A percentile compares a stretch with the other conserved stretches of the same genome.
Conservation (phyloP, 2,329 filamentous ascomycete species). For the Chaetomium sp. region DNA sequence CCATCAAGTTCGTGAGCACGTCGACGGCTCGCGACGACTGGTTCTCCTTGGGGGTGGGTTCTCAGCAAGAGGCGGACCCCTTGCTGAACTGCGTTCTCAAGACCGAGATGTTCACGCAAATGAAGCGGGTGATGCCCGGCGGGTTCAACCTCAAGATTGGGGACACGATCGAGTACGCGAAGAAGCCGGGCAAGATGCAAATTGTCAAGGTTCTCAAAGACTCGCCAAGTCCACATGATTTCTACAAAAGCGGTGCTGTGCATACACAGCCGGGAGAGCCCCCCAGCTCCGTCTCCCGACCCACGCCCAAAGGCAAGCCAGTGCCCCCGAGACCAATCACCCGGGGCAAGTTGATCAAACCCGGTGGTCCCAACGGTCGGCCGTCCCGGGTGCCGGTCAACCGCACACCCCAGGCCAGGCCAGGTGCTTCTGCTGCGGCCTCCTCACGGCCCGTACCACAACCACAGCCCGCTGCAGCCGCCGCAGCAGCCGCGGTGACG, state of each 20-base stretch:
- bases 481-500: constrained; percentile 28
- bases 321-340: constrained; percentile 86
- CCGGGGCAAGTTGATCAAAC: constrained; percentile 84
- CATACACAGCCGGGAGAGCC: constrained; percentile 83
- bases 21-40: constrained; percentile 88
- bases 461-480: constrained; percentile 24
- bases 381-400: constrained; percentile 62
- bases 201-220: constrained; percentile 88
- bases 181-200: constrained; percentile 92
- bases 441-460: constrained; percentile 25
- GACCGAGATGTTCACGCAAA: constrained; percentile 93
- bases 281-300: constrained; percentile 71
- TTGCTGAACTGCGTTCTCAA: constrained; percentile 90
- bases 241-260: constrained; percentile 89
- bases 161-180: constrained; percentile 89
- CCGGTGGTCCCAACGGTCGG: constrained; percentile 75
- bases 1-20: constrained; percentile 79
- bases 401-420: constrained; percentile 39
- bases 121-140: constrained; percentile 72
- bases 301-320: constrained; percentile 81
- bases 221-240: constrained; percentile 66
- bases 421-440: constrained; percentile 24
- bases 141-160: constrained; percentile 75
- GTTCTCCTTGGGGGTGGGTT: constrained; percentile 90
- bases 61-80: constrained; percentile 87